A percentile compares a stretch with the other conserved stretches of the same genome.
Evolutionary conservation across 78 protist genomes (phyloP).

Genomic region (Protostelium mycophagum): DNA sequence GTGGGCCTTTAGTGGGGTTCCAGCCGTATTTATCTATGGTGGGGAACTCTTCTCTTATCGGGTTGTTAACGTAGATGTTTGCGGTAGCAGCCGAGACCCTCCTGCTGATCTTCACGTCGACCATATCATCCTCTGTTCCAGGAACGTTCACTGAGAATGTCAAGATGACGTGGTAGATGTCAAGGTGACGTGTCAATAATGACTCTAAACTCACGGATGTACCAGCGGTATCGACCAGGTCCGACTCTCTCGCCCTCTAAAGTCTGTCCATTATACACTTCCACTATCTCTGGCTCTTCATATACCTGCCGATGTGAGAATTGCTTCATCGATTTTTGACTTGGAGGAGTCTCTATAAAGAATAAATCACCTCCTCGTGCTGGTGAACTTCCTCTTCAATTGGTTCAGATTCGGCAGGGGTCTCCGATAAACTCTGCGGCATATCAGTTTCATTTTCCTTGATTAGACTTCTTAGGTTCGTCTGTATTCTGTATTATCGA

Average conservation of each 20-base stretch:
- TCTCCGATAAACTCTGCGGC: neutral
- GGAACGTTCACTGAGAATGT: neutral
- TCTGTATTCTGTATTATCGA: neutral
- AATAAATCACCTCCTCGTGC: neutral
- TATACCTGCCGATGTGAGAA: neutral
- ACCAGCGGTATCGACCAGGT: neutral
- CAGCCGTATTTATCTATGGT: neutral
- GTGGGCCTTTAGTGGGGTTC: neutral
- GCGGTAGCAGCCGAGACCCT: neutral
- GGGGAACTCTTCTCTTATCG: neutral
- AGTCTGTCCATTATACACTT: neutral
- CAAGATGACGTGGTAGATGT: neutral
- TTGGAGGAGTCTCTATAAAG: neutral
- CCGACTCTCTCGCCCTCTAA: neutral
- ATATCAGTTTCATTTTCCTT: neutral
- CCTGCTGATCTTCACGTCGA: neutral
- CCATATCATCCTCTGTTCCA: neutral
- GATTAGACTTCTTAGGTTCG: no score
- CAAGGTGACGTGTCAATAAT: neutral
- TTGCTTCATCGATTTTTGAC: neutral
- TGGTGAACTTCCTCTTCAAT: neutral
- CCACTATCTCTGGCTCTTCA: neutral
- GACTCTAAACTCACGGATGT: neutral
- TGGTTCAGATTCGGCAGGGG: neutral
- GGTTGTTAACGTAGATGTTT: neutral